Percentiles rank a stretch among this genome's conserved stretches.
phyloP scores from a whole-genome alignment of 352 stramenopile species.

The Phytophthora ohioensis region DNA sequence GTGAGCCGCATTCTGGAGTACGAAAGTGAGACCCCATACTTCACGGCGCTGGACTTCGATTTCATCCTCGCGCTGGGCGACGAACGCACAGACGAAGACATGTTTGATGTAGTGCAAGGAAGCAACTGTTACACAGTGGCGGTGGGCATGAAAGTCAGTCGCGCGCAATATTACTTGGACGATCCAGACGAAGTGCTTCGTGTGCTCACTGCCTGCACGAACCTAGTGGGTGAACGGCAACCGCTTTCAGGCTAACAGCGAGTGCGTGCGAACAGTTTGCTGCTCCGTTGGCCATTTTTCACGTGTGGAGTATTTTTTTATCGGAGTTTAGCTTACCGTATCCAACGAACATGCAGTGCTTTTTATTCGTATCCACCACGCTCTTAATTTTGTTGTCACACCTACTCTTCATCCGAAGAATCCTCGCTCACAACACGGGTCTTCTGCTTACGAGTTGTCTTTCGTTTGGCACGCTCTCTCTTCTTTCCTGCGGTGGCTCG shows the following conservation, averaged over 20 bases:
- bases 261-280: neutral
- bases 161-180: conserved; percentile 85
- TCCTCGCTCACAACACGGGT: conserved; percentile 33
- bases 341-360: conserved; percentile 20
- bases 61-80: conserved; percentile 89
- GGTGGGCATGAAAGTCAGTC: conserved; percentile 89
- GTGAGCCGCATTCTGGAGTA: conserved; percentile 88
- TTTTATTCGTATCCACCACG: conserved; percentile 5
- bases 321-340: conserved; percentile 8
- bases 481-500: conserved; percentile 32
- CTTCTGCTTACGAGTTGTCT: conserved; percentile 38
- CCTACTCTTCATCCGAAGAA: conserved; percentile 41
- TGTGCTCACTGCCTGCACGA: conserved; percentile 78
- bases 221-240: conserved; percentile 47
- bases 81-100: conserved; percentile 90
- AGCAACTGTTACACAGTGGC: conserved; percentile 91
- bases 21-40: conserved; percentile 79
- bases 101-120: conserved; percentile 91
- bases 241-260: conserved; percentile 28
- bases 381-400: conserved; percentile 5
- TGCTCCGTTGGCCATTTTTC: neutral
- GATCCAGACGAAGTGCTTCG: conserved; percentile 83
- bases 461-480: conserved; percentile 41
- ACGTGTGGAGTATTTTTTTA: conserved; percentile 4
- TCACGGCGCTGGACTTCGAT: conserved; percentile 82